Conservation (phyloP, 441 rosid genomes). For the Bocquillonia castaneifolia region DNA sequence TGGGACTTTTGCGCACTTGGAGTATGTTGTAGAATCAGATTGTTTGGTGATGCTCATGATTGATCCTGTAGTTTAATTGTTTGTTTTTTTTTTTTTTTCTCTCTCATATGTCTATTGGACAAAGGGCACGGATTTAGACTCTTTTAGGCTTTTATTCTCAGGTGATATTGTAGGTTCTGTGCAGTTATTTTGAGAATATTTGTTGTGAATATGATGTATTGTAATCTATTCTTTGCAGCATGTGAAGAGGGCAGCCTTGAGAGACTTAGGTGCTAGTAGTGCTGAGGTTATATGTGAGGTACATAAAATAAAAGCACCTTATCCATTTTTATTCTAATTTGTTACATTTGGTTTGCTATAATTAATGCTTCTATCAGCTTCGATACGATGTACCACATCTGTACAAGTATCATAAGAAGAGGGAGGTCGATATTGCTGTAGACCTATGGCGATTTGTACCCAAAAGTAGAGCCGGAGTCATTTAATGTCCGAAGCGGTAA, state of each 20-base stretch:
- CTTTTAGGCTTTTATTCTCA: neutral
- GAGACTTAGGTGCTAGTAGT: constrained; percentile 66
- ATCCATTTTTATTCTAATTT: no score
- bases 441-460: constrained; percentile 98
- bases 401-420: constrained; percentile 84
- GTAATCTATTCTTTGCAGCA: constrained; percentile 40
- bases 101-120: neutral
- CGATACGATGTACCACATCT: constrained; percentile 69
- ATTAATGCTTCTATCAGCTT: constrained; percentile 42
- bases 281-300: constrained; percentile 97
- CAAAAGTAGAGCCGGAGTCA: constrained; percentile 19
- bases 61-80: no score
- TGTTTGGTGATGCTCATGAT: neutral
- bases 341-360: neutral
- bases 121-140: neutral
- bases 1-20: neutral
- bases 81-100: neutral
- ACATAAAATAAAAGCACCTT: no score
- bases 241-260: constrained; percentile 62
- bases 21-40: neutral
- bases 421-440: constrained; percentile 79
- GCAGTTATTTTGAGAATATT: neutral
- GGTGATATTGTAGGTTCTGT: neutral
- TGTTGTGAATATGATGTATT: constrained; percentile 6
- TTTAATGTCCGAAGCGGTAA: no score